Conservation (phyloP, 495 filamentous ascomycete species). For the Xylaria intraflava region DNA sequence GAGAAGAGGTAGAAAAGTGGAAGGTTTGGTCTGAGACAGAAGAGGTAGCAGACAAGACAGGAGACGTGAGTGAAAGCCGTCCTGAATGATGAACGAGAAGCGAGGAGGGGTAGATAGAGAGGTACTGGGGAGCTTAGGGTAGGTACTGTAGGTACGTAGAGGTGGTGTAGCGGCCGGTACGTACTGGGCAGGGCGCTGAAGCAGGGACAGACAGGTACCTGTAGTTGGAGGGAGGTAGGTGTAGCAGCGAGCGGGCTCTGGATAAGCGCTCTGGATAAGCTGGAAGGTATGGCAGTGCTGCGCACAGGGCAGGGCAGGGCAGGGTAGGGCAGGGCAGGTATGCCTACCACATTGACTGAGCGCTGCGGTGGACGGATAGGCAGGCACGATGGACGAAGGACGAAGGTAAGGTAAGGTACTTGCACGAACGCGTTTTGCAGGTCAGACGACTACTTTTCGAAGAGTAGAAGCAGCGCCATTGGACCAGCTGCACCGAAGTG, state of each 20-base stretch:
- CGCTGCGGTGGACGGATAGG: too few species aligned
- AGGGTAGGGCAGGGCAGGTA: too few species aligned
- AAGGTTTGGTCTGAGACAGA: background rate
- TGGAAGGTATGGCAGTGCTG: too few species aligned
- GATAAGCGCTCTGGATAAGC: too few species aligned
- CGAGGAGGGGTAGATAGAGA: background rate
- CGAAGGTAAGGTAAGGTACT: background rate
- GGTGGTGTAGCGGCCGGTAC: background rate
- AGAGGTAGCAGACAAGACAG: background rate
- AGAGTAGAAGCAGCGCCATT: background rate
- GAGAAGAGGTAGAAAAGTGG: conserved; percentile 3
- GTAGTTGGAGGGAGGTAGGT: too few species aligned
- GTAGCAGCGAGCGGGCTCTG: too few species aligned
- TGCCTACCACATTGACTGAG: too few species aligned
- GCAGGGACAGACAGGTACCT: too few species aligned
- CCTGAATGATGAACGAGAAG: conserved; percentile 1
- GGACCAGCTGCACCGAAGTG: conserved; percentile 9
- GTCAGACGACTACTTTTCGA: conserved; percentile 14
- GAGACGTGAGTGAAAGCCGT: background rate
- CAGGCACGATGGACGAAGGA: background rate
- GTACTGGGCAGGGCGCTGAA: background rate
- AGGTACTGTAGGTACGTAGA: background rate
- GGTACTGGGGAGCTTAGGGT: background rate
- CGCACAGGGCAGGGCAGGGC: too few species aligned
- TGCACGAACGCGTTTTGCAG: conserved; percentile 10